Evolutionary conservation across 148 eudicot species (phyloP), one percentile per base, ranked within the genome.

Genomic region (Spergularia bocconei): DNA sequence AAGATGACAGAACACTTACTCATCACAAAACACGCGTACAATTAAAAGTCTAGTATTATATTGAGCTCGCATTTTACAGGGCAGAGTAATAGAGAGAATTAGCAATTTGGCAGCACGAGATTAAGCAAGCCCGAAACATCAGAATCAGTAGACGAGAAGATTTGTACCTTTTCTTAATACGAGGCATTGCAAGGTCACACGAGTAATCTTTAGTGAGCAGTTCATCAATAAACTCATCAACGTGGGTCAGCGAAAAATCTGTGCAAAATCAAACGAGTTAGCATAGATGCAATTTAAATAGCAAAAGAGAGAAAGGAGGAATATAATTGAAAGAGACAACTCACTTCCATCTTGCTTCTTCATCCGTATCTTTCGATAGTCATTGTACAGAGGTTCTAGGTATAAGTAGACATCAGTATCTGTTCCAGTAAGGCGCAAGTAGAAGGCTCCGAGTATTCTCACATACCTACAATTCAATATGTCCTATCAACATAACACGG

Each of bases 221-320:
- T 67, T 95, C 97, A 76, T 95, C 97, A 73, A 95, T 90, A 75
- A 87, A 86, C 86, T 89, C 97, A 63, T 95, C 98, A 75, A 95
- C 92, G 69, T 92, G 99, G 13, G 96, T 89, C 84, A 95, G 81
- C 51, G 76, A 8, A 75, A 84, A 95, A 13, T 84, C 98, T 94
- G 86, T 25, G 1, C 63, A 57, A 59, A 79, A 19, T 29, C 54
- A 70, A 41, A 13, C 21, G 72, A 41, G 54, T 68, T 36, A 74
- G 69, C 8, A 48, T 38, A 76, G 38, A 21, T 44, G 38, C 51
- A 55, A 23, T 23, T 56, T 53, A 29, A 51, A 21, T 13, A 48
- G 56, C 14, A 68, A 19, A 19, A n/a, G 6, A 65, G 23, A 48
- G 12, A 6, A 21, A 71, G 11, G 13, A 39, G 72, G 13, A 79